Base-by-base conservation (phyloP, 2,329 filamentous ascomycete genomes). In the Colletotrichum incanum region DNA sequence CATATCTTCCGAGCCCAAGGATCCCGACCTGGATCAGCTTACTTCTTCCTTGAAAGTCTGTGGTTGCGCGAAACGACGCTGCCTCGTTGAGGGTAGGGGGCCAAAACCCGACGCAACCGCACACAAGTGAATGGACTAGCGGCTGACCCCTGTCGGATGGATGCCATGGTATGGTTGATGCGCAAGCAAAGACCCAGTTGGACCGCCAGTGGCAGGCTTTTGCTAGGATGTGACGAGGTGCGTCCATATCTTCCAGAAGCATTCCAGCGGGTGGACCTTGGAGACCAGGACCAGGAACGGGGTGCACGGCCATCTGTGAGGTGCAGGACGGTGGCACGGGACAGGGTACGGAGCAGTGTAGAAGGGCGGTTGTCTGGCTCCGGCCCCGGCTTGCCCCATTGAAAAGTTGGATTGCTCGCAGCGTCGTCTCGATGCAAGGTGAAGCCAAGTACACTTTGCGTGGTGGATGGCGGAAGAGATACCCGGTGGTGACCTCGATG, bases 231-330 rank as follows among this genome's bases (percentile, higher is more conserved):
- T 43, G 41, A 50, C 56, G 50, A 61, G 56, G 56, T 12, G 56
- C 26, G 54, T 43, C 69, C 69, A 72, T 59, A 52, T 56, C 69
- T 72, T 72, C 69, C 65, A 72, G 69, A 72, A 72, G 50, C 49
- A 54, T 72, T 72, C 69, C 52, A 59, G 60, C 64, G 20, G 20
- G 68, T 67, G 64, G 64, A 49, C 49, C 59, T 62, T 54, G 37
- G 37, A 52, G 61, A 43, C 61, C 49, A 58, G 37, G 50, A 47
- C 26, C 64, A 56, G 54, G 34, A 56, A 56, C 54, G 20, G 45
- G 45, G 34, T 50, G 67, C 61, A 41, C 62, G 67, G 54, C 37
- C 52, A 49, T 52, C 28, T 34, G 52, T 52, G 49, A 56, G 59
- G 31, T 62, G 45, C 49, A 45, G 39, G n/a, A 41, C 49, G 41